Conservation (phyloP, 2,329 filamentous ascomycete species). For the Alternaria novae-zelandiae region DNA sequence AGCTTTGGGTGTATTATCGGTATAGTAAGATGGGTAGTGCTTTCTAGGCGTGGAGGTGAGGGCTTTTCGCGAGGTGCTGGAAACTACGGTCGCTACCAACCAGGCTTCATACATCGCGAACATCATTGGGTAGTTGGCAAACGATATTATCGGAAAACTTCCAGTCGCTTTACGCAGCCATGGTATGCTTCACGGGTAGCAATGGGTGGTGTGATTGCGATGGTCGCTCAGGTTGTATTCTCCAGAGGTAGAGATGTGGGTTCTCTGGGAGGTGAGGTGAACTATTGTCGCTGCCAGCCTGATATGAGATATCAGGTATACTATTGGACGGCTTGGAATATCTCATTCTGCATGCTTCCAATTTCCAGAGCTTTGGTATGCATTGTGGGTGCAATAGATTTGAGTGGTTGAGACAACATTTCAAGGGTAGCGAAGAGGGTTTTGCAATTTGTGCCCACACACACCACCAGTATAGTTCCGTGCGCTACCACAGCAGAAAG, state of each 20-base stretch:
- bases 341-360: not conserved
- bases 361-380: not conserved
- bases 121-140: not conserved
- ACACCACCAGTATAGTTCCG: not conserved
- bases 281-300: not conserved
- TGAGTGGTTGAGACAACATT: not conserved
- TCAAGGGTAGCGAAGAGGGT: not conserved
- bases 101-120: not conserved
- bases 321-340: not conserved
- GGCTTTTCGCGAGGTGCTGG: not conserved
- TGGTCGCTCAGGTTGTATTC: not conserved
- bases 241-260: fast-evolving
- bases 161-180: not conserved
- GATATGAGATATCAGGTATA: not conserved
- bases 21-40: too few species aligned
- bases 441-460: not conserved
- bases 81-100: not conserved
- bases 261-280: fast-evolving
- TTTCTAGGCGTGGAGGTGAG: fast-evolving
- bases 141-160: not conserved
- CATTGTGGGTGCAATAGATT: not conserved
- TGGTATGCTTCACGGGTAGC: not conserved
- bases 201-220: not conserved
- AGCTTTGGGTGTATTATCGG: fast-evolving
- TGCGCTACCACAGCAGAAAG: not conserved